Percentiles rank a stretch among this genome's conserved stretches.
Conservation (phyloP, 805 yeast species). For the Cyberlindnera maritima region DNA sequence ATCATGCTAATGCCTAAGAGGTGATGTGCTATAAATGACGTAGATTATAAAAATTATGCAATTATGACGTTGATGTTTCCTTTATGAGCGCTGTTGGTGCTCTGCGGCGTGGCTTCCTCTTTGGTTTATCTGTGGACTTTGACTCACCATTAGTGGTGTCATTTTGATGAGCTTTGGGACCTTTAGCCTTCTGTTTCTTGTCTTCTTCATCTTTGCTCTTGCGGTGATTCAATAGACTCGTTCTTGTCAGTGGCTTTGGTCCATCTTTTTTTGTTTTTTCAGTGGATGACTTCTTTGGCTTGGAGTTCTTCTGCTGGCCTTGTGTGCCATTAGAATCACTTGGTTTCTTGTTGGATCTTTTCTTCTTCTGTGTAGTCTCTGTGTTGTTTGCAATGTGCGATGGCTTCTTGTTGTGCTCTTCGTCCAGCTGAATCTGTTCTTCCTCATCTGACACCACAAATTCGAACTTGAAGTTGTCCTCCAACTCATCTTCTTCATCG, state of each 20-base stretch:
- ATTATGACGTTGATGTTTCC: background rate
- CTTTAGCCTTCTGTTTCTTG: background rate
- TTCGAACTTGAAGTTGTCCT: conserved; percentile 5
- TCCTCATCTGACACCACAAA: conserved; percentile 17
- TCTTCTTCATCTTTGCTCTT: background rate
- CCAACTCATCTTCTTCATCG: background rate
- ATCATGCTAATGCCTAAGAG: no score
- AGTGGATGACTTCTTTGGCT: background rate
- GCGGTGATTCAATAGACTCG: conserved; percentile 1
- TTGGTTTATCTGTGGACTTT: background rate
- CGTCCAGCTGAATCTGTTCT: conserved; percentile 17
- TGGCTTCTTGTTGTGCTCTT: conserved; percentile 3
- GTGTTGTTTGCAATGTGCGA: background rate
- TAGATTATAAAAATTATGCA: background rate
- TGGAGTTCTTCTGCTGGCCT: background rate
- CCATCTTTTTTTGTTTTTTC: background rate
- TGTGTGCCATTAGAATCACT: background rate
- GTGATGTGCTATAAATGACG: no score
- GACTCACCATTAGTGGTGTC: background rate
- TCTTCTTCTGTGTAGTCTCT: background rate
- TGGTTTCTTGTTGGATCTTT: background rate
- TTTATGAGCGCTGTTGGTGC: conserved; percentile 9
- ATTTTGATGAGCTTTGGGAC: background rate
- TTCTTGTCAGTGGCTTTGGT: conserved; percentile 9
- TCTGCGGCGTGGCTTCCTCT: conserved; percentile 1